Base-by-base conservation (phyloP, 208 protist species). In the Histomonas meleagridis region DNA sequence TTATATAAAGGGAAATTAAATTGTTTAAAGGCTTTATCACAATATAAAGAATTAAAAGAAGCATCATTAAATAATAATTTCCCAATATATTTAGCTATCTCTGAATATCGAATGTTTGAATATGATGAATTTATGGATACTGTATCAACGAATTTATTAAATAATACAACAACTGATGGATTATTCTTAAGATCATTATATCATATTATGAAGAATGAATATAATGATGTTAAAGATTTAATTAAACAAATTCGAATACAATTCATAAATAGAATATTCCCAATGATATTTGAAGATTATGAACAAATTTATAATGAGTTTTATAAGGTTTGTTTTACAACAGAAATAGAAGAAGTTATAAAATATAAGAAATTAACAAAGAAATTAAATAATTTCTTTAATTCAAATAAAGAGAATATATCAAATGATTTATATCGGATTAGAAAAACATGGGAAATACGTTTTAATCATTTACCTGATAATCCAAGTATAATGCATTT, bases 211-310 rank as follows among this genome's bases (percentile, higher is more conserved):
- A 46, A 5, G 7, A 10, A 26, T 3, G 26, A 86, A 38, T 55
- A 40, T 48, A 26, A 38, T 12, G 1, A 86, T 38, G 76, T 46
- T 38, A 7, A n/a, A 35, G 38, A 55, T 38, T n/a, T 86, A 9
- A 55, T 55, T 16, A 5, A 51, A 28, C 7, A 46, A 38, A 32
- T 86, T 16, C 18, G 38, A 86, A 46, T 57, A 49, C 35, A 32
- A 2, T 38, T 51, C 7, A n/a, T 86, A 18, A 7, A 32, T 38
- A 55, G 26, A 55, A 86, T 86, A 12, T 86, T 86, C 46, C 76
- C 76, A 86, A 86, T 43, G 32, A 86, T 86, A 18, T 51, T 16
- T n/a, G 76, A 86, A 86, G 76, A 86, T 57, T 86, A 86, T 35
- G 76, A 86, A 55, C 7, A 46, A 18, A 28, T 48, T 38, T 86